These are phyloP conservation scores for Gynostemma pentaphyllum DNA, from an alignment of 306 rosid genomes.

Conservation along the genomic window DNA sequence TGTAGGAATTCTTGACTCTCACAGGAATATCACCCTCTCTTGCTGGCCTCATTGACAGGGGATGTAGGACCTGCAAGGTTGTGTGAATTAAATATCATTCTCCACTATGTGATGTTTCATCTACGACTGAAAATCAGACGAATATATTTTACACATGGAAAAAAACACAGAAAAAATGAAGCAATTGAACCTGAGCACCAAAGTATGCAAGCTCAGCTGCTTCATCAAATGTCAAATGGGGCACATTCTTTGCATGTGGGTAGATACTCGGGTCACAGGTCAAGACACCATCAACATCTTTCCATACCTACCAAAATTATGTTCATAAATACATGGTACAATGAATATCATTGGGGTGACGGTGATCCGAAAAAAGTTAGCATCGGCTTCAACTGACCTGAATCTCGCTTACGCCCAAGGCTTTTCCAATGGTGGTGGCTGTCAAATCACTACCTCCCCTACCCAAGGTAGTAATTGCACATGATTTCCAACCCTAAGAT, in stretches of 20 bases:
- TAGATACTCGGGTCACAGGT: constrained; percentile 85
- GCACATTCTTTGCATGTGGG: constrained; percentile 63
- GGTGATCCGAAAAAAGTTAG: too few relatives aligned
- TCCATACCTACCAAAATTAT: constrained; percentile 64
- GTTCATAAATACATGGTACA: too few relatives aligned
- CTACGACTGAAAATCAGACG: too few relatives aligned
- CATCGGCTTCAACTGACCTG: constrained; percentile 46
- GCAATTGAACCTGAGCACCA: constrained; percentile 81
- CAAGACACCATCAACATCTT: constrained; percentile 96
- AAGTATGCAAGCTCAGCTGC: constrained; percentile 98
- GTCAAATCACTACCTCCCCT: constrained; percentile 98
- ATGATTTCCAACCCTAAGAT: constrained; percentile 67
- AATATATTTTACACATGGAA: not conserved
- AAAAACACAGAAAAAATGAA: not conserved
- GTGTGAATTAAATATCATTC: too few relatives aligned
- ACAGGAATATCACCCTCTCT: constrained; percentile 95
- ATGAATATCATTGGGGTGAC: too few relatives aligned
- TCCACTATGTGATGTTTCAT: too few relatives aligned
- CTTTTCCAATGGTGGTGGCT: constrained; percentile 90
- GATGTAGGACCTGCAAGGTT: constrained; percentile 70
- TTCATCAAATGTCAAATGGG: constrained; percentile 88
- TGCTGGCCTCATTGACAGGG: constrained; percentile 99
- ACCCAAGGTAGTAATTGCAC: constrained; percentile 90
- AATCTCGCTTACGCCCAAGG: constrained; percentile 81
- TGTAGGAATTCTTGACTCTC: constrained; percentile 93